Evolutionary conservation across 176 grass and related monocot genomes (phyloP).

Genomic region (Olyra latifolia): DNA sequence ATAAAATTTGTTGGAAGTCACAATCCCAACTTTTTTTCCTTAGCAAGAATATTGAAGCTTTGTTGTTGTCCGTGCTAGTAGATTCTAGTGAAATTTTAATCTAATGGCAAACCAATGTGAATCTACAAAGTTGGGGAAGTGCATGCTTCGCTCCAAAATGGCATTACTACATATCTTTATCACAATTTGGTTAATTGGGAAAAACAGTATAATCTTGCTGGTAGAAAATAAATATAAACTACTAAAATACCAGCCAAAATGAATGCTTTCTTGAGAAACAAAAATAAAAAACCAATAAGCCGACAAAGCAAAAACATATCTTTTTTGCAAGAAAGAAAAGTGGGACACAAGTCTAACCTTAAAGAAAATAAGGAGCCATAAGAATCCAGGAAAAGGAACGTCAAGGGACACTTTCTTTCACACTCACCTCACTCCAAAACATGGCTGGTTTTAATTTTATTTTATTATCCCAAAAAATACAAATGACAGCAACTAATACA

Average conservation of each 20-base stretch:
- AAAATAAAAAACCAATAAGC: neutral
- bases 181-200: neutral
- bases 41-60: neutral
- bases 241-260: neutral
- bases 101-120: neutral
- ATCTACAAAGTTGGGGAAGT: neutral
- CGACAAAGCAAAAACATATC: neutral
- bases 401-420: neutral
- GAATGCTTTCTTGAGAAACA: neutral
- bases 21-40: neutral
- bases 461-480: neutral
- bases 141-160: neutral
- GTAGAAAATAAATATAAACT: neutral
- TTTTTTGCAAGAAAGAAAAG: neutral
- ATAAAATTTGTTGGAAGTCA: slow-evolving; percentile 36
- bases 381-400: neutral
- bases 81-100: neutral
- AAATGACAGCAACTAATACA: neutral
- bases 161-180: neutral
- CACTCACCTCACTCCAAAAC: neutral
- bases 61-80: neutral
- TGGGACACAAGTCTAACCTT: neutral
- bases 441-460: neutral
- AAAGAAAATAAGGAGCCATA: neutral
- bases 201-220: neutral